Conservation (phyloP, 208 protist species). For the Leishmania tarentolae region DNA sequence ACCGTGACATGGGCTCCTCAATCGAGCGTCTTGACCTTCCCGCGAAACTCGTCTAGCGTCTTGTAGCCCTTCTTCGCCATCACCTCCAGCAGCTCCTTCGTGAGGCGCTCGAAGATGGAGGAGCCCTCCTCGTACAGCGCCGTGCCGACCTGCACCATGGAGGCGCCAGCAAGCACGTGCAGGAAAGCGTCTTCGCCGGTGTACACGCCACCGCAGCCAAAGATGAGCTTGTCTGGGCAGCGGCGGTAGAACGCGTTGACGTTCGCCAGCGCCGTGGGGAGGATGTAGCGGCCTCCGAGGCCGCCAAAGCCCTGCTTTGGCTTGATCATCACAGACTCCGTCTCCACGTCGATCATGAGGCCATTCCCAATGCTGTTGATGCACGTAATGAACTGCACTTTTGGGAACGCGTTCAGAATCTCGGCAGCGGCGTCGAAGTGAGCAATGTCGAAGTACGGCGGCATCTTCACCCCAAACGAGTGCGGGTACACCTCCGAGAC, state of each 20-base stretch:
- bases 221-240: constrained; percentile 78
- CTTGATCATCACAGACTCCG: constrained; percentile 82
- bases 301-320: constrained; percentile 90
- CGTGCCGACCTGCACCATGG: constrained; percentile 88
- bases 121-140: constrained; percentile 80
- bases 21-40: constrained; percentile 81
- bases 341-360: constrained; percentile 83
- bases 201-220: constrained; percentile 88
- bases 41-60: constrained; percentile 83
- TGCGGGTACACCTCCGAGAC: constrained; percentile 68
- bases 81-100: constrained; percentile 63
- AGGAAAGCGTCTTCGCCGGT: constrained; percentile 84
- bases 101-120: constrained; percentile 75
- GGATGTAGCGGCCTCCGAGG: constrained; percentile 77
- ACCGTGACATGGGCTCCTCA: constrained; percentile 9
- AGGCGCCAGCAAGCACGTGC: constrained; percentile 83
- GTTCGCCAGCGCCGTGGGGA: constrained; percentile 90
- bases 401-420: constrained; percentile 83
- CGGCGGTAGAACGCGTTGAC: constrained; percentile 88
- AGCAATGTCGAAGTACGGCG: constrained; percentile 90
- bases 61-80: constrained; percentile 89
- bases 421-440: constrained; percentile 85
- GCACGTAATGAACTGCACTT: constrained; percentile 85
- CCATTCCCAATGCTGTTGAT: constrained; percentile 91
- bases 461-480: constrained; percentile 90